A percentile compares a stretch with the other conserved stretches of the same genome.
Evolutionary conservation across 768 basidiomycete genomes (phyloP).

Genomic region (Lactifluus rugatus): DNA sequence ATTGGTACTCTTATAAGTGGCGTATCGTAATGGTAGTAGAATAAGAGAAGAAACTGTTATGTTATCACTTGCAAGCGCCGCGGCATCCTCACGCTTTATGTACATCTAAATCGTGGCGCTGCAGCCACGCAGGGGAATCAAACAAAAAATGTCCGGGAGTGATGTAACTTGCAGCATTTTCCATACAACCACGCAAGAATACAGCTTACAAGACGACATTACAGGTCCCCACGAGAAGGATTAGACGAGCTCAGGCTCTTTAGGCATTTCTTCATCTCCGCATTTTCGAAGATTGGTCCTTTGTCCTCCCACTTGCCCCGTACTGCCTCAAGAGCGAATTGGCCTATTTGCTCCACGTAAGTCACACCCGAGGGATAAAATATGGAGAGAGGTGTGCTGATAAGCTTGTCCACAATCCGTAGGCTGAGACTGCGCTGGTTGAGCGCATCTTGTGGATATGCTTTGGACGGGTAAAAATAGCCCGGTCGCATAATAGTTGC

Average conservation of each 20-base stretch:
- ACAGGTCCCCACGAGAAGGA: neutral
- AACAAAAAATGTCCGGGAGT: too few relatives aligned
- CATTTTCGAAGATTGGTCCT: conserved; percentile 10
- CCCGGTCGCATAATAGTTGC: conserved; percentile 15
- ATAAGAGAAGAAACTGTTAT: too few relatives aligned
- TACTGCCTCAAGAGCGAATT: conserved; percentile 13
- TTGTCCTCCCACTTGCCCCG: conserved; percentile 12
- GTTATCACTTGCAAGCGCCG: too few relatives aligned
- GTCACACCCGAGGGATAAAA: conserved; percentile 5
- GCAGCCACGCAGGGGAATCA: too few relatives aligned
- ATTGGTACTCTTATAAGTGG: too few relatives aligned
- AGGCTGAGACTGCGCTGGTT: conserved; percentile 4
- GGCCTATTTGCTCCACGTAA: conserved; percentile 6
- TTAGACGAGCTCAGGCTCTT: neutral
- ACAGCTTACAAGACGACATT: neutral
- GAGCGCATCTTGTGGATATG: conserved; percentile 12
- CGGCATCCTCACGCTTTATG: too few relatives aligned
- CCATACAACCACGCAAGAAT: neutral
- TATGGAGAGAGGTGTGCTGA: neutral
- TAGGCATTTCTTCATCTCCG: conserved; percentile 13
- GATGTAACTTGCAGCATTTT: too few relatives aligned
- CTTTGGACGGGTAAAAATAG: conserved; percentile 18
- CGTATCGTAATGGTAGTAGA: too few relatives aligned
- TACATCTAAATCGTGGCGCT: too few relatives aligned
- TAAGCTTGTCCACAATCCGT: conserved; percentile 7